Conservation (phyloP, 2,329 filamentous ascomycete species). For the Elsinoe arachidis region DNA sequence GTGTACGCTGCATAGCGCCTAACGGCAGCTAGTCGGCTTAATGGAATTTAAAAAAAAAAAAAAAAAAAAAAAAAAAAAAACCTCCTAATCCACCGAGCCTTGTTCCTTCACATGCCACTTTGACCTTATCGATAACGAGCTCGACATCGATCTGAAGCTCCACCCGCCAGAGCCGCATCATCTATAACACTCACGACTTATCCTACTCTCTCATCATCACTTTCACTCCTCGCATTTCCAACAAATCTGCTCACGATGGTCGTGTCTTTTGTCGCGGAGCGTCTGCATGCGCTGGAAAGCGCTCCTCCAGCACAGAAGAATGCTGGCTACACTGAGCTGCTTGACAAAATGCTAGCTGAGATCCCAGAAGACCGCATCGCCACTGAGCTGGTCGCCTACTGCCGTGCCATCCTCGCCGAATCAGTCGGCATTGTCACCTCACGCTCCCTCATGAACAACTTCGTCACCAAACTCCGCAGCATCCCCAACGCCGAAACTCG, state of each 20-base stretch:
- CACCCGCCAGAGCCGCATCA: too few species aligned
- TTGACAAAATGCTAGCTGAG: conserved; percentile 46
- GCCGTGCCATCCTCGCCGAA: conserved; percentile 56
- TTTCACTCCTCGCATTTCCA: neutral
- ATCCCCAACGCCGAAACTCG: conserved; percentile 56
- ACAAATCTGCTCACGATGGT: neutral
- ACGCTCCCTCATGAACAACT: conserved; percentile 58
- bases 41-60: too few species aligned
- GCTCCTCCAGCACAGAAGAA: conserved; percentile 43
- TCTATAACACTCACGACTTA: too few species aligned
- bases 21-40: too few species aligned
- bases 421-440: conserved; percentile 68
- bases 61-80: too few species aligned
- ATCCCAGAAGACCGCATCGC: conserved; percentile 36
- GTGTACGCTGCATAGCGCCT: too few species aligned
- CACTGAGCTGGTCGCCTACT: conserved; percentile 58
- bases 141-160: too few species aligned
- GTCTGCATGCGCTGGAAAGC: conserved; percentile 42
- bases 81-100: too few species aligned
- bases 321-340: conserved; percentile 49
- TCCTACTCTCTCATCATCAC: neutral
- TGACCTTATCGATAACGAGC: too few species aligned
- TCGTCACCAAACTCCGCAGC: conserved; percentile 54
- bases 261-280: conserved; percentile 31
- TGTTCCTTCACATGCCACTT: too few species aligned